Base-by-base conservation (phyloP, 1,284 basidiomycete genomes). In the Tilletiaria anomala region DNA sequence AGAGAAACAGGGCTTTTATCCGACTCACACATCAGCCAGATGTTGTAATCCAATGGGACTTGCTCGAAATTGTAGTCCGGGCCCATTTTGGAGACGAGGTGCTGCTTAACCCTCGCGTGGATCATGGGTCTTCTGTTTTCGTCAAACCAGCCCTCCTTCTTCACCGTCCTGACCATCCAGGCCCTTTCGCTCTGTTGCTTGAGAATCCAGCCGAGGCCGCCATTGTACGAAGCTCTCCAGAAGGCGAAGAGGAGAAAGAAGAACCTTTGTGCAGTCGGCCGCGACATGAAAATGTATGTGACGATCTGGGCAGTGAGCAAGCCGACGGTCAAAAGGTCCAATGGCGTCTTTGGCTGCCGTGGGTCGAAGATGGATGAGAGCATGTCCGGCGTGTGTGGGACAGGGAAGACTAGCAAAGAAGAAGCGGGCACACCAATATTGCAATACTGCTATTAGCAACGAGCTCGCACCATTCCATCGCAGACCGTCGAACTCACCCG, bases 341-440 rank as follows among this genome's bases (percentile, higher is more conserved):
- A 72, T 52, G 89, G 82, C 24, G 87, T 89, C 67, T 94, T 94
- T 3, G 81, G 81, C 57, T 84, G 79, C 4, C 77, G 73, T 2
- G 89, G 93, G 62, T 88, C 77, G 63, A 93, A 83, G 18, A 97
- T 74, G 5, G 82, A 82, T 3, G 87, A 87, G 45, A 97, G 69
- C 45, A 96, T 87, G 66, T 93, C 87, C 65, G 93, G 85, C 0
- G 93, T 97, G 32, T 85, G 82, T 6, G 91, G 91, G 26, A 96
- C 88, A 41, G 78, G 77, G 67, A 97, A 97, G 10, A 93, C 88
- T 88, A 64, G 10, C 11, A 15, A 16, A 19, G 24, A 12, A 17
- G 12, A 1, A 31, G 33, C 11, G 21, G 6, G 37, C 12, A 6
- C 16, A 31, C 8, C 6, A 11, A 31, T 31, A 19, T 29, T n/a